phyloP scores from a whole-genome alignment of 495 filamentous ascomycete species.

The Stereocaulon alpinum region DNA sequence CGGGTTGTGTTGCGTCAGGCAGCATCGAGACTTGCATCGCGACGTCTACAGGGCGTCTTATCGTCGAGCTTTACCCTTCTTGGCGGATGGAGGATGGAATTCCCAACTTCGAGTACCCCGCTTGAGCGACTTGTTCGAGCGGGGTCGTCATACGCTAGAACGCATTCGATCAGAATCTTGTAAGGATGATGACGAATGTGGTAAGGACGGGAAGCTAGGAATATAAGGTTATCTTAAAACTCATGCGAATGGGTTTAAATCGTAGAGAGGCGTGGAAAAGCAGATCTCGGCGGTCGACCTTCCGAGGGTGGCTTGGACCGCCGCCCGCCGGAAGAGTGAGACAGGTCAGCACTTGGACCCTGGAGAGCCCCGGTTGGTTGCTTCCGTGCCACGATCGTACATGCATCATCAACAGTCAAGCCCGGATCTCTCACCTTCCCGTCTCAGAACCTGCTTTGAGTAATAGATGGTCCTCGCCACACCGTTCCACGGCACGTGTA shows the following conservation, averaged over 20 bases:
- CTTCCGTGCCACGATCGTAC: not conserved
- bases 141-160: conserved; percentile 7
- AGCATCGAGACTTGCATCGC: not conserved
- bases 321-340: not conserved
- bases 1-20: not conserved
- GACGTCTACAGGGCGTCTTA: not conserved
- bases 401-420: not conserved
- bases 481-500: not conserved
- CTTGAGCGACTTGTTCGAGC: not conserved
- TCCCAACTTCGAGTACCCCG: not conserved
- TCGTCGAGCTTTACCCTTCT: not conserved
- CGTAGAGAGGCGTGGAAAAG: not conserved
- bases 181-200: not conserved
- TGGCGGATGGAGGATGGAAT: not conserved
- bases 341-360: not conserved
- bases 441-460: not conserved
- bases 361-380: not conserved
- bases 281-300: not conserved
- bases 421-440: not conserved
- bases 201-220: not conserved
- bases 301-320: conserved; percentile 1
- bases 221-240: conserved; percentile 4
- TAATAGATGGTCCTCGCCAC: not conserved
- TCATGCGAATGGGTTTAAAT: not conserved
- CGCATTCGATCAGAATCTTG: not conserved